phyloP scores from a whole-genome alignment of 768 basidiomycete species.

The Panaeolus cyanescens region DNA sequence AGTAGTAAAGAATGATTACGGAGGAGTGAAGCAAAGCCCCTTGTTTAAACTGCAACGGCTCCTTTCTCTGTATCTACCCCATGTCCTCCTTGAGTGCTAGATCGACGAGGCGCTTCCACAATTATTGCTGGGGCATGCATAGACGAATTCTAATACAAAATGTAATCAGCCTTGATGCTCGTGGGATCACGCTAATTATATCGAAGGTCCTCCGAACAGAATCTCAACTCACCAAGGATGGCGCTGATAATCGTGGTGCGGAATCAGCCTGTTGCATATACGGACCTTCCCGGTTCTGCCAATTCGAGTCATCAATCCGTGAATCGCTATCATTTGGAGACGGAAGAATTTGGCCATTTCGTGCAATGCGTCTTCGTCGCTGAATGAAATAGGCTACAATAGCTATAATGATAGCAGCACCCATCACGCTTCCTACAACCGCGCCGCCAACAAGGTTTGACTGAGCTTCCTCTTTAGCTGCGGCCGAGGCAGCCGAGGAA shows the following conservation, averaged over 20 bases:
- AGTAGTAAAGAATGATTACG: background rate
- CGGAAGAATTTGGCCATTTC: conserved; percentile 15
- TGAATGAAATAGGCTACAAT: background rate
- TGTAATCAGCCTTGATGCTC: background rate
- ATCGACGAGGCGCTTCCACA: background rate
- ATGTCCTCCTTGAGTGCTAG: background rate
- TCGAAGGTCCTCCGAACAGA: background rate
- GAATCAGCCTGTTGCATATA: conserved; percentile 17
- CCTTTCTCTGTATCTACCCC: background rate
- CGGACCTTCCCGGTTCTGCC: conserved; percentile 15
- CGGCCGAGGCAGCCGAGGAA: background rate
- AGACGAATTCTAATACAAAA: background rate
- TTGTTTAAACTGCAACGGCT: background rate
- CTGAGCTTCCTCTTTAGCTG: background rate
- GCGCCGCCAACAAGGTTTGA: conserved; percentile 13
- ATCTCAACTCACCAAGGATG: conserved; percentile 2
- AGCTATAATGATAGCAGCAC: conserved; percentile 1
- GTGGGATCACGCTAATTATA: background rate
- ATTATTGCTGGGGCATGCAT: background rate
- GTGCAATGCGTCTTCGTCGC: conserved; percentile 6
- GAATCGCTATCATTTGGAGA: conserved; percentile 13
- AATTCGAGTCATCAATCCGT: conserved; percentile 10
- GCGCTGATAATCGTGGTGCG: conserved; percentile 2
- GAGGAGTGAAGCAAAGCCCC: background rate
- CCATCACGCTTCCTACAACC: conserved; percentile 8